Conservation (phyloP, 2,329 filamentous ascomycete species). For the Fusarium equiseti region DNA sequence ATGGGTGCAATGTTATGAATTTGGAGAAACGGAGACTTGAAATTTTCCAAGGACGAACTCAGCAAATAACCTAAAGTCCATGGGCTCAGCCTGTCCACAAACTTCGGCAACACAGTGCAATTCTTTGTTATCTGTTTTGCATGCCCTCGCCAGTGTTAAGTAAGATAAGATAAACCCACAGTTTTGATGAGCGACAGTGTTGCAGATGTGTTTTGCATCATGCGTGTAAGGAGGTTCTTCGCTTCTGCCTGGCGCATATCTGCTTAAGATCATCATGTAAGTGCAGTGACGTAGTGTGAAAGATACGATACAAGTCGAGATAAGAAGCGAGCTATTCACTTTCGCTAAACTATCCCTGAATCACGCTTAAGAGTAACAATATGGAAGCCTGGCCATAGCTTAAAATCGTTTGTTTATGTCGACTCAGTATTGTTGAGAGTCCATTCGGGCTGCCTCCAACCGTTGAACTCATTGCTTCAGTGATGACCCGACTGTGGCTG, state of each 20-base stretch:
- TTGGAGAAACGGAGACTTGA: slow-evolving; percentile 40
- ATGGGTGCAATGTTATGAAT: slow-evolving; percentile 10
- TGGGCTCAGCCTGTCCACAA: neutral
- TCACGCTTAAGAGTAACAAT: neutral
- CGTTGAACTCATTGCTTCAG: slow-evolving; percentile 9
- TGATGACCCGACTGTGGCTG: slow-evolving; percentile 38
- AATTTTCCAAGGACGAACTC: slow-evolving; percentile 21
- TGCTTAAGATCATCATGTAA: slow-evolving; percentile 1
- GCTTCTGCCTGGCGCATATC: slow-evolving; percentile 19
- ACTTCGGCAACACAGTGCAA: neutral
- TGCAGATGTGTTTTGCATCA: neutral
- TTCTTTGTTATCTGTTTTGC: too few relatives aligned
- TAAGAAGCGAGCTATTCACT: neutral
- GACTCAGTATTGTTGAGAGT: neutral
- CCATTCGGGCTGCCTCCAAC: slow-evolving; percentile 24
- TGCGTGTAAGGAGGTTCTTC: neutral
- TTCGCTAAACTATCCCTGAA: neutral
- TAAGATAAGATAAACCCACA: neutral
- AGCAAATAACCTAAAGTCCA: neutral
- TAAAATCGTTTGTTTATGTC: neutral
- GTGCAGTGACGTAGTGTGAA: slow-evolving; percentile 28
- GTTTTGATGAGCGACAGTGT: neutral
- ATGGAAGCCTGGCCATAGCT: neutral
- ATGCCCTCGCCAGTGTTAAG: neutral
- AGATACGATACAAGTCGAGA: neutral